Evolutionary conservation across 331 rosid genomes (phyloP).

Genomic region (Prunus yedoensis): DNA sequence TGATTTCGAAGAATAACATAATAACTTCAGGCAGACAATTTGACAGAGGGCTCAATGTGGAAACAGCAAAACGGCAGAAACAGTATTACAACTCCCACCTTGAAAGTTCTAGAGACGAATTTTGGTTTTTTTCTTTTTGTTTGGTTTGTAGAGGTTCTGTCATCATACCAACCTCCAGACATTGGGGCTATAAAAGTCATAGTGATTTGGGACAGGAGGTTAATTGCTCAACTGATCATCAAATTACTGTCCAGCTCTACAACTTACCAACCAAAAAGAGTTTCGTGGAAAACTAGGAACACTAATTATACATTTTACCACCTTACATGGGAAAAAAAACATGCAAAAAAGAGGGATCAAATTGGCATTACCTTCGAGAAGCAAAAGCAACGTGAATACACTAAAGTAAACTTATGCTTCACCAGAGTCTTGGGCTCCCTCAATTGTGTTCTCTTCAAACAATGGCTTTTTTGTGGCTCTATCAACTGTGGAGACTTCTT

Average conservation of each 20-base stretch:
- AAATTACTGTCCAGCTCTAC: background rate
- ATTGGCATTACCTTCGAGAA: background rate
- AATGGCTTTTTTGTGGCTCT: slow-evolving; percentile 52
- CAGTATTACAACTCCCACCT: background rate
- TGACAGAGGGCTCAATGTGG: background rate
- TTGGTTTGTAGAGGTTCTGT: background rate
- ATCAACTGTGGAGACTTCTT: slow-evolving; percentile 26
- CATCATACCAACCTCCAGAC: background rate
- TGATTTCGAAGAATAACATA: background rate
- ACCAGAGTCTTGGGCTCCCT: slow-evolving; percentile 18
- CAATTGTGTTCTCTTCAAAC: slow-evolving; percentile 44
- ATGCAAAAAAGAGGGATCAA: background rate
- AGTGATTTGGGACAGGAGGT: background rate
- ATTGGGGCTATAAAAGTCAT: background rate
- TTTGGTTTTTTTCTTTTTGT: background rate
- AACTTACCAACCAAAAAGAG: background rate
- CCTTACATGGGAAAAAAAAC: background rate
- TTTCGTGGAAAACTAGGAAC: background rate
- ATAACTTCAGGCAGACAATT: background rate
- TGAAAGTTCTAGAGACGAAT: background rate
- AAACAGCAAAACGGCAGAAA: background rate
- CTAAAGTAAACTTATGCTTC: slow-evolving; percentile 32
- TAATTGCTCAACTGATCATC: background rate
- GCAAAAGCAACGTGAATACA: background rate
- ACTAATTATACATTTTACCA: background rate